A percentile compares a stretch with the other conserved stretches of the same genome.
Conservation (phyloP, 2,329 filamentous ascomycete genomes). For the Microcyclospora pomicola region DNA sequence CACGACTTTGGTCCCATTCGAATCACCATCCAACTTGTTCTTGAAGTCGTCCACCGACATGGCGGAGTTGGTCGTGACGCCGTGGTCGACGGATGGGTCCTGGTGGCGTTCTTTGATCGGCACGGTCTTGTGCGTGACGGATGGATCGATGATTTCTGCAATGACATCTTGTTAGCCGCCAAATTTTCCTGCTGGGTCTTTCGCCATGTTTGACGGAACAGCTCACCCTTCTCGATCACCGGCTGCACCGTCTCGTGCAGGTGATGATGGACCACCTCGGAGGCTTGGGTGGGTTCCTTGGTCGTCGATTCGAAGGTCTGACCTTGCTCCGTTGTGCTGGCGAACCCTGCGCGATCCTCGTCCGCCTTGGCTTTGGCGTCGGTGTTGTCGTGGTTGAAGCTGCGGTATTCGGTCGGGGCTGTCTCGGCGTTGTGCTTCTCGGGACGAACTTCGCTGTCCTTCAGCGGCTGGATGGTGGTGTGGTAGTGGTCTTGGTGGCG, state of each 20-base stretch:
- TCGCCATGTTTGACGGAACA: background rate
- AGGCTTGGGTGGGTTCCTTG: slow-evolving; percentile 7
- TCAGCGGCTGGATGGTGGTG: slow-evolving; percentile 15
- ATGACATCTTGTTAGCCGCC: too few relatives aligned
- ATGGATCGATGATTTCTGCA: slow-evolving; percentile 11
- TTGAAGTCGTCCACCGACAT: slow-evolving; percentile 16
- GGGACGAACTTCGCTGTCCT: slow-evolving; percentile 9
- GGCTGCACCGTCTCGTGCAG: slow-evolving; percentile 16
- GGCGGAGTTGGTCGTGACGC: slow-evolving; percentile 9
- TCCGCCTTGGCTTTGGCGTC: slow-evolving; percentile 11
- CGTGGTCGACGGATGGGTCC: slow-evolving; percentile 13
- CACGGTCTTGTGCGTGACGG: slow-evolving; percentile 15
- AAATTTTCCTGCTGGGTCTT: too few relatives aligned
- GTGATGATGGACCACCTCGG: slow-evolving; percentile 16
- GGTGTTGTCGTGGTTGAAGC: slow-evolving; percentile 11
- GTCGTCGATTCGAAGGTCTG: slow-evolving; percentile 6
- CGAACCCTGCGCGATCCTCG: slow-evolving; percentile 7
- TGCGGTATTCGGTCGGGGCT: slow-evolving; percentile 8
- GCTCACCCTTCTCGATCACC: slow-evolving; percentile 16
- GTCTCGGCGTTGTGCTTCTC: slow-evolving; percentile 10
- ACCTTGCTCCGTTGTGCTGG: slow-evolving; percentile 8
- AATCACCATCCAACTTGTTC: slow-evolving; percentile 6
- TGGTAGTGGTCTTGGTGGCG: slow-evolving; percentile 16
- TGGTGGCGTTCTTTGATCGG: slow-evolving; percentile 14
- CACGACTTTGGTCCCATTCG: background rate